Percentiles rank a stretch among this genome's conserved stretches.
phyloP scores from a whole-genome alignment of 2,329 filamentous ascomycete species.

The Xylariaceae sp. region DNA sequence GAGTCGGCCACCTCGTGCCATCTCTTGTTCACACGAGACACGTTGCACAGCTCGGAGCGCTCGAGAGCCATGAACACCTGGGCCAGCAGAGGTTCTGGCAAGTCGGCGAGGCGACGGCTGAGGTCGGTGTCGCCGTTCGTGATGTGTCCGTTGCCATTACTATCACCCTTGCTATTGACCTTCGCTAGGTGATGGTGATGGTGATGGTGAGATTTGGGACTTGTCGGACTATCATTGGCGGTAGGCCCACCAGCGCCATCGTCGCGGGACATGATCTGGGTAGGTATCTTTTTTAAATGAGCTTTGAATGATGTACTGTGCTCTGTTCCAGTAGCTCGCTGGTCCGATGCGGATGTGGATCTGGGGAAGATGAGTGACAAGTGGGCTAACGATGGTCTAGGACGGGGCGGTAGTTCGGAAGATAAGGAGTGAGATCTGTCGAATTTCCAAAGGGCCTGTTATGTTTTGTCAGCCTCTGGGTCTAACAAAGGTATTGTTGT shows the following conservation, averaged over 20 bases:
- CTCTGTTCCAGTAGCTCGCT: background rate
- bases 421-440: constrained; percentile 6
- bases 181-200: background rate
- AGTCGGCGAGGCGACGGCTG: constrained; percentile 18
- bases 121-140: background rate
- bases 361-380: constrained; percentile 16
- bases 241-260: constrained; percentile 9
- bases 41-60: constrained; percentile 37
- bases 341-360: constrained; percentile 17
- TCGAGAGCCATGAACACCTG: constrained; percentile 35
- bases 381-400: constrained; percentile 3
- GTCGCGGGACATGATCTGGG: constrained; percentile 15
- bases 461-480: constrained; percentile 1
- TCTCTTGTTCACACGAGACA: constrained; percentile 38
- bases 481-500: constrained; percentile 11
- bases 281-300: background rate
- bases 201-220: constrained; percentile 3
- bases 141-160: background rate
- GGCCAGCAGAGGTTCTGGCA: constrained; percentile 38
- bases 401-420: background rate
- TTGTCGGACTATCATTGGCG: constrained; percentile 5
- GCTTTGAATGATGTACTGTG: background rate
- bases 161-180: background rate
- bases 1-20: constrained; percentile 42
- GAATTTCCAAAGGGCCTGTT: background rate